Evolutionary conservation across 2,329 filamentous ascomycete genomes (phyloP).

Genomic region (Hymenoscyphus fructigenus): DNA sequence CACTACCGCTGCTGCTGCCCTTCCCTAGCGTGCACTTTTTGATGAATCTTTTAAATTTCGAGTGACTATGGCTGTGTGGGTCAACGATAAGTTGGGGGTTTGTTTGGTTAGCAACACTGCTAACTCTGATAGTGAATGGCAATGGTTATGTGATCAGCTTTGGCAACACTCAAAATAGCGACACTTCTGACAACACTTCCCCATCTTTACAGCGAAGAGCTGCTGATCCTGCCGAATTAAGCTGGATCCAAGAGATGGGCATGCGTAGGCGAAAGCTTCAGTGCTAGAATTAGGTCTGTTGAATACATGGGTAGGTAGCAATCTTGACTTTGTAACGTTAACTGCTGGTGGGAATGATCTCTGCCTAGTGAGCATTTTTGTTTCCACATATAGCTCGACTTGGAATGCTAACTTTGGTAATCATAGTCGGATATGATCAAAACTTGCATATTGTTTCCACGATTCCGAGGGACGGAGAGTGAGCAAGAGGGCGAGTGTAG

Average conservation of each 20-base stretch:
- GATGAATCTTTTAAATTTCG: no score
- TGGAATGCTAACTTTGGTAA: neutral
- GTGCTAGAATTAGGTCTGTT: neutral
- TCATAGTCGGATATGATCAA: neutral
- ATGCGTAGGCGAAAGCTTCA: neutral
- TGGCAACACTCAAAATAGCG: neutral
- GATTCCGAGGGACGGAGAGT: neutral
- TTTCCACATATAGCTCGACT: neutral
- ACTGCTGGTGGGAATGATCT: neutral
- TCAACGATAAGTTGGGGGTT: neutral
- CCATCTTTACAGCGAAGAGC: neutral
- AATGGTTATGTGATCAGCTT: neutral
- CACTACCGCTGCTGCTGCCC: no score
- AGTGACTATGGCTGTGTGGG: no score
- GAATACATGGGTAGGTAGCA: neutral
- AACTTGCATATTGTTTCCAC: neutral
- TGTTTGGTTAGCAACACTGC: neutral
- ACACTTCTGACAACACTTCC: neutral
- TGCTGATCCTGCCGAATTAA: neutral
- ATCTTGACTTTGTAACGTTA: neutral
- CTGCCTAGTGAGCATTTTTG: neutral
- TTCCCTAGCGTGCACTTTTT: no score
- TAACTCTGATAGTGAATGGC: neutral
- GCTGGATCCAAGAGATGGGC: neutral
- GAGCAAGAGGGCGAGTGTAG: neutral